Evolutionary conservation across 805 yeast genomes (phyloP).

Genomic region (Vanderwaltozyma yarrowii): DNA sequence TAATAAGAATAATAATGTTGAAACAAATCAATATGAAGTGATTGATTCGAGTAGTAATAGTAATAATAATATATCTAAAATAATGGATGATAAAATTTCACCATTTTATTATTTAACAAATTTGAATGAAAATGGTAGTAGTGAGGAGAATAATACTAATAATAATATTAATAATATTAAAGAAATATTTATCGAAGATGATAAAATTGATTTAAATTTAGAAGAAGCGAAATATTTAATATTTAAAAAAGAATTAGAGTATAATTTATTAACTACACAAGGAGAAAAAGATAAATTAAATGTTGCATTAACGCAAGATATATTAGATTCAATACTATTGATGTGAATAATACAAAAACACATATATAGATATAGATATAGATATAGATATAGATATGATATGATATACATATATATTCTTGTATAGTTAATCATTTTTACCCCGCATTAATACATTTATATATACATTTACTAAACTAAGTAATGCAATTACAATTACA

Average conservation of each 20-base stretch:
- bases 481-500: no score
- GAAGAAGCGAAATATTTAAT: conserved; percentile 14
- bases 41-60: no score
- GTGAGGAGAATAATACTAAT: conserved; percentile 6
- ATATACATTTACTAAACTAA: no score
- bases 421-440: no score
- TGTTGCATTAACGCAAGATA: conserved; percentile 27
- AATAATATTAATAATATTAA: conserved; percentile 7
- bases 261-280: conserved; percentile 20
- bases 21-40: no score
- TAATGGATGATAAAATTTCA: conserved; percentile 5
- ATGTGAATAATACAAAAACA: conserved; percentile 1
- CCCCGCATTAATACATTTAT: no score
- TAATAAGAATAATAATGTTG: no score
- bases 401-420: no score
- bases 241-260: conserved; percentile 19
- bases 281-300: conserved; percentile 26
- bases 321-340: conserved; percentile 5
- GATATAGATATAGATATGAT: no score
- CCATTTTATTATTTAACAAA: conserved; percentile 18
- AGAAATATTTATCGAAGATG: conserved; percentile 13
- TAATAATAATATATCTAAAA: no score
- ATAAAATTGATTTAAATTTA: conserved; percentile 16
- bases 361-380: no score
- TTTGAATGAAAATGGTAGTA: no score